Base-by-base conservation (phyloP, 2,329 filamentous ascomycete species). In the Aspergillus sp. region DNA sequence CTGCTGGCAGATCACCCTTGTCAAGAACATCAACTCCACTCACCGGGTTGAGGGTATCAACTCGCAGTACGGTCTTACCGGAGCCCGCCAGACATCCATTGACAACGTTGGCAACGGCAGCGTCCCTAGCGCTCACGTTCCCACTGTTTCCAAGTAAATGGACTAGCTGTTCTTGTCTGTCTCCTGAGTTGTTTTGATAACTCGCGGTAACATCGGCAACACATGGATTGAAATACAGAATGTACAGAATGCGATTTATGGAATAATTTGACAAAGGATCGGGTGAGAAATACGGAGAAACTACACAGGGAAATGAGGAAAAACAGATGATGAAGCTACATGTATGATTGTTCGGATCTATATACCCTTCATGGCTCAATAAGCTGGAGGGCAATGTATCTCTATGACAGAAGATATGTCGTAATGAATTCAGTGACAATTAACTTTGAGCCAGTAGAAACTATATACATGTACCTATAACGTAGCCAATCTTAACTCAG, bases 21-120 rank as follows among this genome's bases (percentile, higher is more conserved):
- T 91, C 69, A 94, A 94, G 82, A 94, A 94, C 75, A 79, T 94
- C 70, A 94, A 94, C 75, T 83, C 85, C 32, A 88, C 82, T 27
- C 88, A 94, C 74, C 85, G 89, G 57, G 74, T 91, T 54, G 82
- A 91, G 59, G 88, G 88, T 41, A 77, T 91, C 54, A 61, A 72
- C 15, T 79, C 76, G 22, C 87, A 91, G 64, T 87, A 79, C 61
- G 83, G 78, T 43, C 78, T 95, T 39, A 68, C 72, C 38, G 86
- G 81, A 47, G 86, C 88, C 50, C 74, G 86, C 38, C 71, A 71
- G 47, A 70, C 75, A 20, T 74, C 66, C 46, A 63, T 65, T 43
- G 57, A 63, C 43, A 60, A 53, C 38, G 56, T 64, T 41, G 65
- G 64, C 46, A 53, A 63, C 41, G 69, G 68, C 35, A 51, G 55